Conservation (phyloP, 2,329 filamentous ascomycete species). For the Aspergillus glaucus region DNA sequence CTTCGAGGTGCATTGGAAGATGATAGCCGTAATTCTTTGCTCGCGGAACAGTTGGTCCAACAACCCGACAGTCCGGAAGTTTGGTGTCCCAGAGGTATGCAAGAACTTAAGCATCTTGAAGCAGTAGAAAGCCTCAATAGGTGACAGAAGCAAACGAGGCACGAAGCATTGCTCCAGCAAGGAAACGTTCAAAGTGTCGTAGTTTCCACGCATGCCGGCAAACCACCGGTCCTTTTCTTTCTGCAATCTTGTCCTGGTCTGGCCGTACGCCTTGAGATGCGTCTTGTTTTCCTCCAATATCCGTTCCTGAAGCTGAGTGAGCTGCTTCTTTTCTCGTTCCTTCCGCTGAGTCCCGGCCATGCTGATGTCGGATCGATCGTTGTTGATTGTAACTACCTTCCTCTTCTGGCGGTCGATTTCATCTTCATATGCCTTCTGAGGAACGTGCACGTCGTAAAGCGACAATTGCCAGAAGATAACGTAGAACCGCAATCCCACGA, state of each 20-base stretch:
- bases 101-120: slow-evolving; percentile 82
- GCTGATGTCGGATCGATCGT: slow-evolving; percentile 67
- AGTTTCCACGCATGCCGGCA: slow-evolving; percentile 55
- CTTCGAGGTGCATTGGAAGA: slow-evolving; percentile 82
- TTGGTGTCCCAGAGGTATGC: slow-evolving; percentile 74
- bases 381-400: slow-evolving; percentile 60
- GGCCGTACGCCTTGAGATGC: slow-evolving; percentile 61
- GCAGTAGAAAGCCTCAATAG: slow-evolving; percentile 80
- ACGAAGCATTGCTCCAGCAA: slow-evolving; percentile 87
- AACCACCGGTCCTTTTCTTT: slow-evolving; percentile 79
- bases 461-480: slow-evolving; percentile 88
- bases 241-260: slow-evolving; percentile 62
- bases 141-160: slow-evolving; percentile 77
- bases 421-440: slow-evolving; percentile 68
- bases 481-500: slow-evolving; percentile 74
- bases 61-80: slow-evolving; percentile 79
- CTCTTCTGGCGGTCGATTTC: slow-evolving; percentile 65
- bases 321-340: slow-evolving; percentile 62
- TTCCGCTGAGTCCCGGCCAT: slow-evolving; percentile 60
- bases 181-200: slow-evolving; percentile 63
- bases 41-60: slow-evolving; percentile 79
- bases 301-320: slow-evolving; percentile 62
- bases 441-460: slow-evolving; percentile 72
- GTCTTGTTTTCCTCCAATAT: slow-evolving; percentile 67
- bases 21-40: slow-evolving; percentile 70